Conservation (phyloP, 192 early-diverging fungal genomes). For the Coemansia sp. region DNA sequence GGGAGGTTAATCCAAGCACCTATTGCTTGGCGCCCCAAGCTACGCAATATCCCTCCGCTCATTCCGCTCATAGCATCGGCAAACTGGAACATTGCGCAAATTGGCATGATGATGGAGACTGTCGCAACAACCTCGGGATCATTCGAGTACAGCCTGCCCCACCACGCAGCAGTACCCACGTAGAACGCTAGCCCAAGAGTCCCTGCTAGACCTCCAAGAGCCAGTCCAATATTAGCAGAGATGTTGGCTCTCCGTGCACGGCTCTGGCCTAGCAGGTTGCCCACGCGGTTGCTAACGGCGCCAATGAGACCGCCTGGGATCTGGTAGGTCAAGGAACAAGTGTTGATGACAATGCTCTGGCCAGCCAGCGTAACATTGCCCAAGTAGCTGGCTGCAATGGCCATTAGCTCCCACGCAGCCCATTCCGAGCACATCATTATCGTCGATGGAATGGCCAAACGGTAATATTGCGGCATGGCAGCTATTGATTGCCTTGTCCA, state of each 20-base stretch:
- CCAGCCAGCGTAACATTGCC: slow-evolving; percentile 60
- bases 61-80: slow-evolving; percentile 64
- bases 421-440: slow-evolving; percentile 75
- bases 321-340: slow-evolving; percentile 56
- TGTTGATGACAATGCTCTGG: slow-evolving; percentile 63
- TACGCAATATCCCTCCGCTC: slow-evolving; percentile 61
- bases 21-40: slow-evolving; percentile 56
- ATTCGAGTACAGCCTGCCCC: slow-evolving; percentile 65
- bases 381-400: slow-evolving; percentile 59
- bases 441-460: slow-evolving; percentile 74
- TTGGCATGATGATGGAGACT: slow-evolving; percentile 75
- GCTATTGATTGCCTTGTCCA: slow-evolving; percentile 56
- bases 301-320: slow-evolving; percentile 61
- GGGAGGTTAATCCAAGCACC: slow-evolving; percentile 61
- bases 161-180: slow-evolving; percentile 33
- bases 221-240: slow-evolving; percentile 32
- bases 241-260: slow-evolving; percentile 42
- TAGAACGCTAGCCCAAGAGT: slow-evolving; percentile 15
- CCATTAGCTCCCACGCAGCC: slow-evolving; percentile 58
- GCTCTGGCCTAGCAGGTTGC: slow-evolving; percentile 56
- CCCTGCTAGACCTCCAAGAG: slow-evolving; percentile 10
- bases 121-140: slow-evolving; percentile 69
- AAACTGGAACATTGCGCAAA: slow-evolving; percentile 74
- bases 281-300: slow-evolving; percentile 58
- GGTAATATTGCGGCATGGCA: slow-evolving; percentile 58